phyloP scores from a whole-genome alignment of 805 yeast genomes.

The Ogataea pignaliae region DNA sequence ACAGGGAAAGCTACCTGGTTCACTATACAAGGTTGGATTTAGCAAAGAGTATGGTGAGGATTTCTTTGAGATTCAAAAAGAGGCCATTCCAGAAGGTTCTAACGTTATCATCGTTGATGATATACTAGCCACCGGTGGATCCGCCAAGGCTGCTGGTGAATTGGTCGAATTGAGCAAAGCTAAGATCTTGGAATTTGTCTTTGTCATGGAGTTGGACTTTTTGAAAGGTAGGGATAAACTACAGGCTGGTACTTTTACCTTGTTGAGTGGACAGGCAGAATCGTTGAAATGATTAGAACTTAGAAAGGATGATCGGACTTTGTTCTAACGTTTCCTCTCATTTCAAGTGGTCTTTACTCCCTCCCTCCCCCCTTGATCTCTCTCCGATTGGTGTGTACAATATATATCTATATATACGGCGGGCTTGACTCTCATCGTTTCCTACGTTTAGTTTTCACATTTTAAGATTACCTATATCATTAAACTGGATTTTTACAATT shows the following conservation, averaged over 20 bases:
- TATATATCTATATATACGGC: not conserved
- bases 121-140: slow-evolving; percentile 97
- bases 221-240: slow-evolving; percentile 89
- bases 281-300: slow-evolving; percentile 22
- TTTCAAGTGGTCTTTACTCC: not conserved
- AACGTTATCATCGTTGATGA: slow-evolving; percentile 90
- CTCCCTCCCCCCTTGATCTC: not conserved
- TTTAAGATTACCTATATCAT: too few relatives aligned
- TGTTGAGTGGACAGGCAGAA: slow-evolving; percentile 77
- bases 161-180: slow-evolving; percentile 66
- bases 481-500: too few relatives aligned
- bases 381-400: not conserved
- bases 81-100: slow-evolving; percentile 73
- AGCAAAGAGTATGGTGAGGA: slow-evolving; percentile 92
- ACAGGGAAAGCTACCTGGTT: slow-evolving; percentile 93
- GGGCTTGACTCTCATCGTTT: too few relatives aligned
- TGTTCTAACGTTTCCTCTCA: not conserved
- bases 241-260: slow-evolving; percentile 82
- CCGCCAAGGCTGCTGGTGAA: slow-evolving; percentile 91
- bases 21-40: slow-evolving; percentile 64
- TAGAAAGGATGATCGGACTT: not conserved
- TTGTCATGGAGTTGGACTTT: slow-evolving; percentile 93
- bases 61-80: slow-evolving; percentile 81
- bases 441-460: too few relatives aligned
- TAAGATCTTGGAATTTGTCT: slow-evolving; percentile 72